A percentile compares a stretch with the other conserved stretches of the same genome.
phyloP scores from a whole-genome alignment of 1,284 basidiomycete species.

The Ustilago crameri region DNA sequence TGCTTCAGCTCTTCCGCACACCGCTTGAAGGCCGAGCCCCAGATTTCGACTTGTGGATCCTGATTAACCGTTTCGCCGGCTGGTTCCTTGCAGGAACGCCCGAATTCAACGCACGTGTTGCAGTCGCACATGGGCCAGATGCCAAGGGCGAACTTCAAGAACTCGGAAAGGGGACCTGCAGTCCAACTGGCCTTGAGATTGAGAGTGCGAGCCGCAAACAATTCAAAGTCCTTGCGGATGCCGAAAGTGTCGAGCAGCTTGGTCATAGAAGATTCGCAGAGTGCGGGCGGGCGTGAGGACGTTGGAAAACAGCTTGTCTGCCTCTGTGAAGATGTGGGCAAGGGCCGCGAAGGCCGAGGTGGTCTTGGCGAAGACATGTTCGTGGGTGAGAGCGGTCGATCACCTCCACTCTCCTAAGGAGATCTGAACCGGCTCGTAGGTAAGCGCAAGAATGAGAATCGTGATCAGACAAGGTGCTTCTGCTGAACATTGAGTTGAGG shows the following conservation, averaged over 20 bases:
- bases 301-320: conserved; percentile 22
- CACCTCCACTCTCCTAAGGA: no score
- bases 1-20: conserved; percentile 9
- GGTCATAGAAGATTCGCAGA: no score
- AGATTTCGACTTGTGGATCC: not conserved
- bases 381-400: no score
- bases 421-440: no score
- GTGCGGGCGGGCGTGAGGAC: conserved; percentile 9
- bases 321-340: not conserved
- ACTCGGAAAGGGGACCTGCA: not conserved
- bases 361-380: not conserved
- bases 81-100: not conserved
- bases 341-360: not conserved
- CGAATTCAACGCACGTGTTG: not conserved
- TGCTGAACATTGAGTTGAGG: no score
- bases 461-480: no score
- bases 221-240: not conserved
- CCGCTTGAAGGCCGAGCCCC: not conserved
- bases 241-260: no score
- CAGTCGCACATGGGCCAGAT: not conserved
- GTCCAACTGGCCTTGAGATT: not conserved
- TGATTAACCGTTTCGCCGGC: not conserved
- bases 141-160: not conserved
- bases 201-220: not conserved
- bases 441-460: no score